Conservation (phyloP, 116 monocot species). For the Zostera marina region DNA sequence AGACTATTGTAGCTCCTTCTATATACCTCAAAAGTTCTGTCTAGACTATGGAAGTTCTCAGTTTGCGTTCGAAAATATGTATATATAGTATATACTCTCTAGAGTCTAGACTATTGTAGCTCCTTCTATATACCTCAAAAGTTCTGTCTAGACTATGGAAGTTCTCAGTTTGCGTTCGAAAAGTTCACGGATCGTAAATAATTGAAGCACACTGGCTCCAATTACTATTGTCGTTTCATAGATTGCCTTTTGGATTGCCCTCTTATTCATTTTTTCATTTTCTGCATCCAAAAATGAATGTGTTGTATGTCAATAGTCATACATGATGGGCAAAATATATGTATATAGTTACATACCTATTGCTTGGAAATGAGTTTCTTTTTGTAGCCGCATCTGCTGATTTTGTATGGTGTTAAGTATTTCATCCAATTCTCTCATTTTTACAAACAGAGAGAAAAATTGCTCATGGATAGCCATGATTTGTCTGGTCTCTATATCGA, state of each 20-base stretch:
- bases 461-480: slow-evolving; percentile 72
- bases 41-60: slow-evolving; percentile 74
- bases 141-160: slow-evolving; percentile 50
- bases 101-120: no score
- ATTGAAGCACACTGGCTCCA: slow-evolving; percentile 71
- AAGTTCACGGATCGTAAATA: slow-evolving; percentile 72
- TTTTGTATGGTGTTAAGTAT: slow-evolving; percentile 92
- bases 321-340: neutral
- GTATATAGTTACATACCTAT: slow-evolving; percentile 23
- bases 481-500: slow-evolving; percentile 67
- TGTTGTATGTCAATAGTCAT: neutral
- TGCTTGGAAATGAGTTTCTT: slow-evolving; percentile 90
- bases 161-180: slow-evolving; percentile 82
- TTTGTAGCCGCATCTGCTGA: slow-evolving; percentile 95
- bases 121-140: neutral
- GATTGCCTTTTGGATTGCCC: slow-evolving; percentile 72
- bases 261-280: slow-evolving; percentile 81
- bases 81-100: no score
- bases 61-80: slow-evolving; percentile 86
- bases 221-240: slow-evolving; percentile 71
- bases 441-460: slow-evolving; percentile 59
- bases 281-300: slow-evolving; percentile 35
- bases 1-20: no score
- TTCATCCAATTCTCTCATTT: slow-evolving; percentile 80
- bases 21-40: neutral